Conservation (phyloP, 1,139 yeast genomes). For the Kodamaea derodonti region DNA sequence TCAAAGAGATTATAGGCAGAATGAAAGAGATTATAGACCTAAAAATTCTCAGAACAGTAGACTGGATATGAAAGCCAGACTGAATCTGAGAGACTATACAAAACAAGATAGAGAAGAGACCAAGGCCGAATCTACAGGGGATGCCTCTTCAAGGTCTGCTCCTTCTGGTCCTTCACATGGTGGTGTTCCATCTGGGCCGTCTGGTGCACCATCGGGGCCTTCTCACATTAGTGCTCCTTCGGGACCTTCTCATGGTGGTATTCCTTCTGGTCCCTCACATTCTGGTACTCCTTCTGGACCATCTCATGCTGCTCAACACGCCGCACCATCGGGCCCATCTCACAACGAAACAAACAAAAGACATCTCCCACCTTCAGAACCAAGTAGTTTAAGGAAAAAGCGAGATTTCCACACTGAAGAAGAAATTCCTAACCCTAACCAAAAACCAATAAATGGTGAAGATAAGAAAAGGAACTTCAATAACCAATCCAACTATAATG, state of each 20-base stretch:
- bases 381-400: conserved; percentile 16
- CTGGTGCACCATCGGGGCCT: not conserved
- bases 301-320: not conserved
- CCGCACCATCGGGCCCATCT: conserved; percentile 1
- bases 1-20: conserved; percentile 4
- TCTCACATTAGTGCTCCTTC: no score
- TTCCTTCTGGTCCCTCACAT: conserved; percentile 1
- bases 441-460: no score
- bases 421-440: no score
- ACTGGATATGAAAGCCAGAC: conserved; percentile 2
- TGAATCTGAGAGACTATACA: not conserved
- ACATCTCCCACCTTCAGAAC: conserved; percentile 18
- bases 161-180: not conserved
- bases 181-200: not conserved
- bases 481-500: no score
- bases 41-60: not conserved
- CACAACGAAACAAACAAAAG: conserved; percentile 14
- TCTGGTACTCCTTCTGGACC: no score
- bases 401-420: conserved; percentile 12
- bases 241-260: not conserved
- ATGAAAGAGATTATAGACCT: conserved; percentile 1
- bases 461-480: not conserved
- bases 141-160: no score
- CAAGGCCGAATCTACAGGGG: not conserved
- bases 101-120: conserved; percentile 10